phyloP scores from a whole-genome alignment of 176 grass and related monocot genomes.

The Coix lacrymajobi region DNA sequence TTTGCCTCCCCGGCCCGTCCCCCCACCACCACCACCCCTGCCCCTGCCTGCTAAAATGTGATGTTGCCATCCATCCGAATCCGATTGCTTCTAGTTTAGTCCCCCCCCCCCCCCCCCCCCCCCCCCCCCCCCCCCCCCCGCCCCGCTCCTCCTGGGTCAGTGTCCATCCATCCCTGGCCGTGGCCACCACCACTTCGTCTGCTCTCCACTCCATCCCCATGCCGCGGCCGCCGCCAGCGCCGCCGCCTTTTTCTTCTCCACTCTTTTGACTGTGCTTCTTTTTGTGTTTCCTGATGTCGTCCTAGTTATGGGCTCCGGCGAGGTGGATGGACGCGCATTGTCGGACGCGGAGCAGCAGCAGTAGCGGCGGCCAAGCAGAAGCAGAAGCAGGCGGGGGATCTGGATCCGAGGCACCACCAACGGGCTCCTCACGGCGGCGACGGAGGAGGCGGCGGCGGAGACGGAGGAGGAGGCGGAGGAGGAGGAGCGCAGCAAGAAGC shows the following conservation, averaged over 20 bases:
- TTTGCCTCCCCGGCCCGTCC: conserved; percentile 18
- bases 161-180: conserved; percentile 15
- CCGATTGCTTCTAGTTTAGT: conserved; percentile 42
- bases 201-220: not conserved
- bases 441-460: conserved; percentile 25
- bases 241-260: not conserved
- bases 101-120: conserved; percentile 37
- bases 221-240: not conserved
- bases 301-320: conserved; percentile 68
- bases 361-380: conserved; percentile 9
- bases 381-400: conserved; percentile 50
- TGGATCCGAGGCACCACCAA: conserved; percentile 89
- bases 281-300: conserved; percentile 18
- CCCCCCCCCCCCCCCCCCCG: conserved; percentile 37
- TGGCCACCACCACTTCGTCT: conserved; percentile 29
- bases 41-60: conserved; percentile 44
- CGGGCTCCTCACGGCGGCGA: conserved; percentile 46
- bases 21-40: not conserved
- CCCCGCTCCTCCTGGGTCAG: conserved; percentile 41
- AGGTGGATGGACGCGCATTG: conserved; percentile 70
- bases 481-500: conserved; percentile 21
- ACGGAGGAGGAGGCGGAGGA: not conserved
- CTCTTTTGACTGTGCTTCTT: conserved; percentile 1
- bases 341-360: conserved; percentile 34
- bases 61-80: conserved; percentile 55